Evolutionary conservation across 2,329 filamentous ascomycete species (phyloP).

Genomic region (Ceratocystis alfenasii): DNA sequence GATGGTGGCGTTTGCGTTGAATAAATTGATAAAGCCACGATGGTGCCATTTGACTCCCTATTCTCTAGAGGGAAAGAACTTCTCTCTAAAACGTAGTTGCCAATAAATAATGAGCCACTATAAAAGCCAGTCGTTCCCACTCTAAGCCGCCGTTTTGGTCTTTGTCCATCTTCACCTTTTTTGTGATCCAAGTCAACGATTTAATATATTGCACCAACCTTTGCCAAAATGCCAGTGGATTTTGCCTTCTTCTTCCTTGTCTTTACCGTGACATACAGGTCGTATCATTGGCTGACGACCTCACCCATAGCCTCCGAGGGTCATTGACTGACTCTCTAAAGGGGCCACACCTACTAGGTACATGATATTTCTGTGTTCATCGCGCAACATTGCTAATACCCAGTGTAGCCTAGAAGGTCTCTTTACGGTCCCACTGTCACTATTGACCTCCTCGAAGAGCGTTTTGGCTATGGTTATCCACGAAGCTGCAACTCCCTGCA

Average conservation of each 20-base stretch:
- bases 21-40: too few relatives aligned
- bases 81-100: background rate
- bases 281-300: background rate
- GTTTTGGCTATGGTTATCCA: background rate
- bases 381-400: too few relatives aligned
- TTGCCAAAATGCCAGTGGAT: background rate
- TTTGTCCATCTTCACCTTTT: background rate
- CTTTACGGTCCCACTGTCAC: too few relatives aligned
- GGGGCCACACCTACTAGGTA: too few relatives aligned
- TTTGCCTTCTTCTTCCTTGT: background rate
- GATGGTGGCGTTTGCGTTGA: too few relatives aligned
- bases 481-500: too few relatives aligned
- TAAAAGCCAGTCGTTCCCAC: background rate
- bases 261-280: conserved; percentile 6
- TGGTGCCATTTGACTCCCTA: background rate
- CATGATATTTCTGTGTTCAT: too few relatives aligned
- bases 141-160: background rate
- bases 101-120: background rate
- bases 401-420: too few relatives aligned
- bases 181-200: background rate
- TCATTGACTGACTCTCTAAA: background rate
- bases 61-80: background rate
- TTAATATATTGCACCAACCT: background rate
- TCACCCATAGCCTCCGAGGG: background rate
- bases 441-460: too few relatives aligned